Conservation (phyloP, 495 filamentous ascomycete species). For the Penicillium arizonense region DNA sequence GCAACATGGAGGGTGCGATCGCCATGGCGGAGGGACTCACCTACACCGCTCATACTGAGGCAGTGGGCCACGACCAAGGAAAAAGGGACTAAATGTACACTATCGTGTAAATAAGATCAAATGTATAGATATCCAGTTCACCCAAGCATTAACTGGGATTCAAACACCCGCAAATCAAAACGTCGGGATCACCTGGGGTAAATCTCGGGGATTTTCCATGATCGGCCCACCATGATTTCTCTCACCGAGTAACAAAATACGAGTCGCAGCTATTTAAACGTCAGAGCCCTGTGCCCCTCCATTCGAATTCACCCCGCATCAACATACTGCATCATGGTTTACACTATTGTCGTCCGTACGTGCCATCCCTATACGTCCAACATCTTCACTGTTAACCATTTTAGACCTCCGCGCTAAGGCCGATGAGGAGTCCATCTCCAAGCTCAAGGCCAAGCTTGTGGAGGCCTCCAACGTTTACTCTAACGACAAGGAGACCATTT, state of each 20-base stretch:
- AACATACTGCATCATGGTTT: conserved; percentile 36
- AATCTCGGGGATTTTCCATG: conserved; percentile 6
- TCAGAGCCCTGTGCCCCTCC: background rate
- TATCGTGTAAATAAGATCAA: conserved; percentile 30
- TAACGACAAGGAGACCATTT: conserved; percentile 64
- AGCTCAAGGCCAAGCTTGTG: conserved; percentile 63
- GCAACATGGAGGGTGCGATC: conserved; percentile 82
- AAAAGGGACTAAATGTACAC: conserved; percentile 24
- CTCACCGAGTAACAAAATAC: conserved; percentile 4
- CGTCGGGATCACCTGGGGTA: conserved; percentile 1
- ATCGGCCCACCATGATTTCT: background rate
- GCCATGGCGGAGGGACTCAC: conserved; percentile 67
- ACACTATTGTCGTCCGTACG: conserved; percentile 58
- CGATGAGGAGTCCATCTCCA: conserved; percentile 55
- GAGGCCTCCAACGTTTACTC: conserved; percentile 64
- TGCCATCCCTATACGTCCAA: background rate
- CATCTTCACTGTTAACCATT: background rate
- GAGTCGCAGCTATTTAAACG: background rate
- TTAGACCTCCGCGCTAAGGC: conserved; percentile 62
- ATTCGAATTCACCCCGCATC: background rate
- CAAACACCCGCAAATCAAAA: background rate
- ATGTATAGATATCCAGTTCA: conserved; percentile 16
- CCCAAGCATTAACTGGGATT: background rate
- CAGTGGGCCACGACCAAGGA: conserved; percentile 15
- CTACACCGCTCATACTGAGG: conserved; percentile 33